A percentile compares a stretch with the other conserved stretches of the same genome.
Conservation (phyloP, 2,329 filamentous ascomycete species). For the Didymella sp. region DNA sequence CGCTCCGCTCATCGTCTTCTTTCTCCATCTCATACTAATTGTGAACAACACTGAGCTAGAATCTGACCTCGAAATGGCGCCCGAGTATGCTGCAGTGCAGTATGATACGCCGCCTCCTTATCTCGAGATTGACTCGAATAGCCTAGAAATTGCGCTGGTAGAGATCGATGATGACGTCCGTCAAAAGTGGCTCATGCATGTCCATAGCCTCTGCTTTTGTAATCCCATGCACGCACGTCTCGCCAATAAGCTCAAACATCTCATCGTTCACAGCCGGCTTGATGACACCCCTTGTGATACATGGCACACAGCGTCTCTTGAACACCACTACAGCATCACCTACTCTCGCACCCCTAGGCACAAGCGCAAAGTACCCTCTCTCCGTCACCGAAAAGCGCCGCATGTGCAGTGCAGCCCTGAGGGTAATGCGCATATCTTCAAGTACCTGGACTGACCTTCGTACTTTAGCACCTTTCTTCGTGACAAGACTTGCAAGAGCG, state of each 20-base stretch:
- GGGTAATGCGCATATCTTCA: constrained; percentile 24
- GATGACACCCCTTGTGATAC: neutral
- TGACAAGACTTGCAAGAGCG: neutral
- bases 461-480: neutral
- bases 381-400: constrained; percentile 31
- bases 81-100: neutral
- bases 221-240: constrained; percentile 34
- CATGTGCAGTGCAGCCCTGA: constrained; percentile 28
- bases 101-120: neutral
- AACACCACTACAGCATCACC: constrained; percentile 14
- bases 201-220: constrained; percentile 31
- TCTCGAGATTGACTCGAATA: neutral
- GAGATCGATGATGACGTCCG: constrained; percentile 1
- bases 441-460: constrained; percentile 13
- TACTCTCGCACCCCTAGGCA: constrained; percentile 25
- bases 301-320: neutral
- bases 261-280: neutral
- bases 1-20: neutral
- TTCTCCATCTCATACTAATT: neutral
- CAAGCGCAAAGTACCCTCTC: constrained; percentile 32
- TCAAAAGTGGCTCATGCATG: constrained; percentile 11
- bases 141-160: neutral
- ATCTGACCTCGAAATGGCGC: neutral
- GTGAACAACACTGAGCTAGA: neutral
- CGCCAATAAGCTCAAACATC: constrained; percentile 29